Evolutionary conservation across 352 stramenopile species (phyloP).

Genomic region (Labyrinthula sp.): DNA sequence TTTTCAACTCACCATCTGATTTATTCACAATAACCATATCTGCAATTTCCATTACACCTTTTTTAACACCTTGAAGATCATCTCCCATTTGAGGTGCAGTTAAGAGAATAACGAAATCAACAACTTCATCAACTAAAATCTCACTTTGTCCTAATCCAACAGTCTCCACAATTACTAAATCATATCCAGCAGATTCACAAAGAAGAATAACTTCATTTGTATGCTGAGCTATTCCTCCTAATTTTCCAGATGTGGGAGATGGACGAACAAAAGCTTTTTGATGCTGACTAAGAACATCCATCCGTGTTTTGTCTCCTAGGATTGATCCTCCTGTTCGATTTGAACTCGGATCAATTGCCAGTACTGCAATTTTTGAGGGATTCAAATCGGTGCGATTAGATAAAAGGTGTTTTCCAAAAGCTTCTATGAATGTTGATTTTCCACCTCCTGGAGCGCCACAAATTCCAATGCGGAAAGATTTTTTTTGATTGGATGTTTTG

Average conservation of each 20-base stretch:
- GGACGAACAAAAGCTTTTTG: constrained; percentile 69
- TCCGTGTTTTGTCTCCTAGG: constrained; percentile 90
- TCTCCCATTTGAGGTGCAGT: constrained; percentile 79
- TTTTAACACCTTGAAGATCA: constrained; percentile 88
- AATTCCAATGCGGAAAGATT: constrained; percentile 62
- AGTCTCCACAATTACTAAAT: constrained; percentile 86
- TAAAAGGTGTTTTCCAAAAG: constrained; percentile 56
- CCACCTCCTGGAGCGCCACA: constrained; percentile 71
- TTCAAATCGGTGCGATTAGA: too few relatives aligned
- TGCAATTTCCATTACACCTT: constrained; percentile 90
- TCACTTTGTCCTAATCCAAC: constrained; percentile 89
- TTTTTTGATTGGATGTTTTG: constrained; percentile 37
- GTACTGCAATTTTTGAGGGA: constrained; percentile 75
- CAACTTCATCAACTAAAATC: constrained; percentile 79
- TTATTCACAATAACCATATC: constrained; percentile 94
- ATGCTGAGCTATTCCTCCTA: constrained; percentile 50
- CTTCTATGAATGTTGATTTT: constrained; percentile 90
- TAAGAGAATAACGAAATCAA: constrained; percentile 85
- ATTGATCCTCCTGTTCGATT: constrained; percentile 77
- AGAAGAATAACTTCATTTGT: constrained; percentile 74
- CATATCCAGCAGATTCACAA: constrained; percentile 69
- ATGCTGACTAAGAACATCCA: constrained; percentile 72
- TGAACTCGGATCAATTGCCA: constrained; percentile 88
- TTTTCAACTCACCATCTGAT: constrained; percentile 60
- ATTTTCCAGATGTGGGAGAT: constrained; percentile 55